phyloP scores from a whole-genome alignment of 345 rosid species.

The Corymbia maculata region DNA sequence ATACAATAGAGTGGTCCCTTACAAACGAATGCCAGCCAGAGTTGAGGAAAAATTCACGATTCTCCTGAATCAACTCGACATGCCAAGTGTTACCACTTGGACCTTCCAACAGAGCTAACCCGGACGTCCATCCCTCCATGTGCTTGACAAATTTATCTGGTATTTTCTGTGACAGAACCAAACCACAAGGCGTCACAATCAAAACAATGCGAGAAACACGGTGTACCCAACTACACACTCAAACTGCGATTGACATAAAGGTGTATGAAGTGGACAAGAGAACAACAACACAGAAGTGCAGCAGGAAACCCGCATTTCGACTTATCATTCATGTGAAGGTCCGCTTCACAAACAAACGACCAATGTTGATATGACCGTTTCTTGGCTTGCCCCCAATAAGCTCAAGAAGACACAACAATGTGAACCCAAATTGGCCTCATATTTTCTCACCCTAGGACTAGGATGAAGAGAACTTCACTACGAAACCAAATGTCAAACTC shows the following conservation, averaged over 20 bases:
- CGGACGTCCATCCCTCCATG: conserved; percentile 27
- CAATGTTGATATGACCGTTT: neutral
- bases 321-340: neutral
- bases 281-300: neutral
- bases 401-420: neutral
- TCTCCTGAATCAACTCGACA: conserved; percentile 18
- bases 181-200: neutral
- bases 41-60: conserved; percentile 19
- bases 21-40: conserved; percentile 43
- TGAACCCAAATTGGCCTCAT: neutral
- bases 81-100: conserved; percentile 50
- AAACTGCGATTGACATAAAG: neutral
- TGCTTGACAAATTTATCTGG: conserved; percentile 26
- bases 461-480: neutral
- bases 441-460: neutral
- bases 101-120: conserved; percentile 29
- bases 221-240: neutral
- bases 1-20: conserved; percentile 28
- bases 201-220: neutral
- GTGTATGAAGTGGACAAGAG: neutral
- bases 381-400: neutral
- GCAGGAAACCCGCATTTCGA: neutral
- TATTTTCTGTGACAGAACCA: conserved; percentile 26
- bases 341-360: neutral
- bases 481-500: neutral